Evolutionary conservation across 345 rosid species (phyloP).

Genomic region (Syzygium jambos): DNA sequence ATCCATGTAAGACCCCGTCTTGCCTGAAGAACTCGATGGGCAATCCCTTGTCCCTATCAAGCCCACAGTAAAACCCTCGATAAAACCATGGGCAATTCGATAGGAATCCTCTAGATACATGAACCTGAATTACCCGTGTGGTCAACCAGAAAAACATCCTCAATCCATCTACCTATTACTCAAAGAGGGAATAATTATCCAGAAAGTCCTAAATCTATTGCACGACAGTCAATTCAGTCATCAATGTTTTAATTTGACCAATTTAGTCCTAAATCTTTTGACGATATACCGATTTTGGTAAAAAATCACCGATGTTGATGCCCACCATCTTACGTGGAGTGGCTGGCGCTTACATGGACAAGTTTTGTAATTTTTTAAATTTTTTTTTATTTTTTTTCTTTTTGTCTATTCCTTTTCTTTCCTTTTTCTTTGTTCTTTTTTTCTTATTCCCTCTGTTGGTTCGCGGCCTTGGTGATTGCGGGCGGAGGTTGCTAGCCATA

Average conservation of each 20-base stretch:
- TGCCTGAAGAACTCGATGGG: background rate
- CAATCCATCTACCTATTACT: background rate
- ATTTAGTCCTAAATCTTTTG: rapidly evolving
- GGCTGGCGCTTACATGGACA: rapidly evolving
- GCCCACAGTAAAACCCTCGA: background rate
- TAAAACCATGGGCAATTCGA: background rate
- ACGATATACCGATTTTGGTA: background rate
- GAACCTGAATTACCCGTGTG: background rate
- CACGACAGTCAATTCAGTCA: rapidly evolving
- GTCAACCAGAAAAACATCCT: background rate
- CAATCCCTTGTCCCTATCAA: background rate
- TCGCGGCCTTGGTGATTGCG: rapidly evolving
- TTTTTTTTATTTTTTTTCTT: rapidly evolving
- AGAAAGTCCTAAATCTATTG: background rate
- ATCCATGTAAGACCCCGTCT: background rate
- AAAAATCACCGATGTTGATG: rapidly evolving
- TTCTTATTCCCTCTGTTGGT: rapidly evolving
- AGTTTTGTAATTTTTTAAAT: background rate
- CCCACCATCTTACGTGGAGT: rapidly evolving
- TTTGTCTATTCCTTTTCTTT: too few relatives aligned
- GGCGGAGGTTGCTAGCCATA: background rate
- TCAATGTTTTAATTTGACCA: background rate
- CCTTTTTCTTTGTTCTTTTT: too few relatives aligned
- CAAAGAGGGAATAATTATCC: background rate
- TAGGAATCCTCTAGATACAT: background rate